These are phyloP conservation scores for Dendrocalamus latiflorus DNA, from an alignment of 202 grass and related monocot genomes.

Conservation along the genomic window DNA sequence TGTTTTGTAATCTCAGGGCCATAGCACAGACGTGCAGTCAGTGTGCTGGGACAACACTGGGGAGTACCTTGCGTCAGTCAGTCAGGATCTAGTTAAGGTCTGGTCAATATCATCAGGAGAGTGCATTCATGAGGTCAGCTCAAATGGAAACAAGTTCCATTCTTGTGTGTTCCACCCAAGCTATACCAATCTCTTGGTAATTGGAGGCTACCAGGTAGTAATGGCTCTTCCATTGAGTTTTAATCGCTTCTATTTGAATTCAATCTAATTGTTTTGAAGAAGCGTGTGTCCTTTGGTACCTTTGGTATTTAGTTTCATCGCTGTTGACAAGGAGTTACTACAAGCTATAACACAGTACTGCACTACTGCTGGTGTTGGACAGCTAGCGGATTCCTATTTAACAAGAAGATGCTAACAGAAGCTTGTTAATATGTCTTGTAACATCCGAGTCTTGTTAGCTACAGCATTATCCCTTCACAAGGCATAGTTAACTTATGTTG, in stretches of 20 bases:
- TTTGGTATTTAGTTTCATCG: background rate
- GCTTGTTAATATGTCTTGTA: background rate
- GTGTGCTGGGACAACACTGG: conserved; percentile 95
- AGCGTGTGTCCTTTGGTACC: background rate
- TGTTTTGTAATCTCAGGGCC: conserved; percentile 54
- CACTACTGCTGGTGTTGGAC: background rate
- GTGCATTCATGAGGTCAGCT: conserved; percentile 88
- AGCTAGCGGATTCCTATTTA: background rate
- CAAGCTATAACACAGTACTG: background rate
- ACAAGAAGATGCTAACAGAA: background rate
- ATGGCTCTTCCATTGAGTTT: background rate
- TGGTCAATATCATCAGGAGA: conserved; percentile 86
- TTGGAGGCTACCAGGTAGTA: conserved; percentile 88
- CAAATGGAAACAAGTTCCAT: conserved; percentile 95
- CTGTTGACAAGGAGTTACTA: background rate
- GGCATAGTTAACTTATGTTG: background rate
- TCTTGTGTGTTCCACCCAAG: conserved; percentile 93
- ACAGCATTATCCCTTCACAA: background rate
- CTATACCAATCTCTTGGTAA: conserved; percentile 78
- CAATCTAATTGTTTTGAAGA: background rate
- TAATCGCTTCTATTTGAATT: background rate
- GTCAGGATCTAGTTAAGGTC: conserved; percentile 94
- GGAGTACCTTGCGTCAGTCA: conserved; percentile 77
- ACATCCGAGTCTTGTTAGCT: background rate
- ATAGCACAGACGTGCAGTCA: conserved; percentile 77